Evolutionary conservation across 164 flowering plant species (phyloP).

Genomic region (Aristolochia californica): DNA sequence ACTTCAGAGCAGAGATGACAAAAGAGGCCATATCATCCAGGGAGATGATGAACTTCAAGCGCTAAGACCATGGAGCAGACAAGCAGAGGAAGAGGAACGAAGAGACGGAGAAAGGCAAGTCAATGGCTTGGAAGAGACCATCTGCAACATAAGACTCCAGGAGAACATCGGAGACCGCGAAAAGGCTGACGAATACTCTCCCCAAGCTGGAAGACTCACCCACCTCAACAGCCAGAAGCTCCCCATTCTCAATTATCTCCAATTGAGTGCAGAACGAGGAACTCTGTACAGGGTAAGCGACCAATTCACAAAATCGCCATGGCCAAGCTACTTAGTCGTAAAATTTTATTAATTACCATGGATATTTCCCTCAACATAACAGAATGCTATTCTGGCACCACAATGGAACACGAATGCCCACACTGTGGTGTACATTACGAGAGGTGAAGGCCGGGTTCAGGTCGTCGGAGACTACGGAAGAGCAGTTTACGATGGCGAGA

Average conservation of each 20-base stretch:
- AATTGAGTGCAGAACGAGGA: conserved; percentile 37
- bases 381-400: conserved; percentile 30
- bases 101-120: no score
- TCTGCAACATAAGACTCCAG: conserved; percentile 26
- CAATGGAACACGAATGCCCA: conserved; percentile 28
- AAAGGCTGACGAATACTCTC: conserved; percentile 17
- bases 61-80: conserved; percentile 18
- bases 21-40: conserved; percentile 21
- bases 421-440: conserved; percentile 20
- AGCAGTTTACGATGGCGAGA: conserved; percentile 19
- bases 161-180: conserved; percentile 14
- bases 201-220: conserved; percentile 26
- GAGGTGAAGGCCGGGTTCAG: conserved; percentile 29
- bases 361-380: no score
- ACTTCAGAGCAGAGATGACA: conserved; percentile 16
- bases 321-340: no score
- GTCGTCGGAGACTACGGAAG: conserved; percentile 20
- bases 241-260: conserved; percentile 25
- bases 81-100: neutral
- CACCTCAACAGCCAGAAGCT: conserved; percentile 22
- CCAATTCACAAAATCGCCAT: neutral
- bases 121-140: conserved; percentile 30
- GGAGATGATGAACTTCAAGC: conserved; percentile 7
- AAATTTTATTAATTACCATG: no score
- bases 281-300: conserved; percentile 21